A percentile compares a stretch with the other conserved stretches of the same genome.
These are phyloP conservation scores for Arthrobotrys megalospora DNA, from an alignment of 2,329 filamentous ascomycete genomes.

Conservation along the genomic window DNA sequence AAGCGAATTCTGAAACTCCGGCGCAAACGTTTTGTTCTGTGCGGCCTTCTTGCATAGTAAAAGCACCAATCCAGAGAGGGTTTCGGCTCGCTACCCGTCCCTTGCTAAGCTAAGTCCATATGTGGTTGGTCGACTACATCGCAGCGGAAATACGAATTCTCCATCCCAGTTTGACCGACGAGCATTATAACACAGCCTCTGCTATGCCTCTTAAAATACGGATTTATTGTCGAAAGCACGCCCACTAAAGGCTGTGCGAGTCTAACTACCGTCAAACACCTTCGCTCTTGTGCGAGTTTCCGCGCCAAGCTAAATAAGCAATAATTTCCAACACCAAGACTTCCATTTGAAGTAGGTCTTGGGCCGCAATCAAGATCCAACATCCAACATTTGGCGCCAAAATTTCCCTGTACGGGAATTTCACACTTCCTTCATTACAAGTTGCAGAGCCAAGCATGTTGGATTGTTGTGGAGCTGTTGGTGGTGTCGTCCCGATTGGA, in stretches of 20 bases:
- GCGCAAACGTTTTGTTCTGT: too few relatives aligned
- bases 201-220: neutral
- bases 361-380: constrained; percentile 2
- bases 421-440: neutral
- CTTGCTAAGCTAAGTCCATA: neutral
- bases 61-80: neutral
- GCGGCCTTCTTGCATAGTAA: too few relatives aligned
- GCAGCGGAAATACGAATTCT: neutral
- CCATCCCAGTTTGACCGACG: neutral
- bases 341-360: constrained; percentile 1
- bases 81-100: neutral
- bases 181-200: constrained; percentile 12
- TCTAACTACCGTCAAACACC: neutral
- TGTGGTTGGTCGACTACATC: neutral
- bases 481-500: constrained; percentile 4
- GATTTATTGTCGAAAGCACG: neutral
- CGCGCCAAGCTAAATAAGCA: constrained; percentile 7
- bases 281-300: neutral
- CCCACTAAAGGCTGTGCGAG: neutral
- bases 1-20: too few relatives aligned
- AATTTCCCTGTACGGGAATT: constrained; percentile 1
- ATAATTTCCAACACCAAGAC: neutral
- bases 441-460: constrained; percentile 7
- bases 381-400: constrained; percentile 17
- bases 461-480: neutral